Conservation (phyloP, 164 flowering plant species). For the Vitis rupestris region DNA sequence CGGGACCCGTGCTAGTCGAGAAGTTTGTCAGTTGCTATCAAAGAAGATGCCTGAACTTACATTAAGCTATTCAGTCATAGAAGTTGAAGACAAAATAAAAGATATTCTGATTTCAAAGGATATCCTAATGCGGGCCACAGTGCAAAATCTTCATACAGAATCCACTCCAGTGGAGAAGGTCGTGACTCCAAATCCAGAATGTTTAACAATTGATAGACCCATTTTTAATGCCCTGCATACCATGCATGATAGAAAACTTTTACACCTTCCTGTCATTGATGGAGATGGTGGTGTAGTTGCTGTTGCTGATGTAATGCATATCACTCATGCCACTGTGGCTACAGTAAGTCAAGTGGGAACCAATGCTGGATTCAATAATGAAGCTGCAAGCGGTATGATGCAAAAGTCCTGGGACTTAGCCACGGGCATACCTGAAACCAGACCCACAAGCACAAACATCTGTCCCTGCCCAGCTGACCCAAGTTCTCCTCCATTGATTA, state of each 20-base stretch:
- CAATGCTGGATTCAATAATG: too few relatives aligned
- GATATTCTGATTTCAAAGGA: constrained; percentile 95
- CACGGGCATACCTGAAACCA: too few relatives aligned
- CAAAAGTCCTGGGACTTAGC: too few relatives aligned
- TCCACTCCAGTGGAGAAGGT: constrained; percentile 90
- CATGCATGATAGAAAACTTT: constrained; percentile 97
- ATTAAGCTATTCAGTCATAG: constrained; percentile 69
- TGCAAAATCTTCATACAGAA: constrained; percentile 73
- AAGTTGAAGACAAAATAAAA: constrained; percentile 70
- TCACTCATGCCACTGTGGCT: constrained; percentile 93
- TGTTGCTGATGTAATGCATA: constrained; percentile 87
- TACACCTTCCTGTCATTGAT: constrained; percentile 94
- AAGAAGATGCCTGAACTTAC: constrained; percentile 84
- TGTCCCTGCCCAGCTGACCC: too few relatives aligned
- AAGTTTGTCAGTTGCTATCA: constrained; percentile 9
- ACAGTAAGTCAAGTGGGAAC: constrained; percentile 52
- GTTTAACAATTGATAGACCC: constrained; percentile 90
- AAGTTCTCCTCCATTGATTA: too few relatives aligned
- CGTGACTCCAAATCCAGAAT: constrained; percentile 99
- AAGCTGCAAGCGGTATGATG: too few relatives aligned
- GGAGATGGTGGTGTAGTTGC: constrained; percentile 78
- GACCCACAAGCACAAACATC: too few relatives aligned
- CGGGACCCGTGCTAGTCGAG: too few relatives aligned
- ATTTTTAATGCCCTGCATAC: constrained; percentile 95
- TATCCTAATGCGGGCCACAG: constrained; percentile 93